Base-by-base conservation (phyloP, 495 filamentous ascomycete species). In the Hypoxylon crocopeplum region DNA sequence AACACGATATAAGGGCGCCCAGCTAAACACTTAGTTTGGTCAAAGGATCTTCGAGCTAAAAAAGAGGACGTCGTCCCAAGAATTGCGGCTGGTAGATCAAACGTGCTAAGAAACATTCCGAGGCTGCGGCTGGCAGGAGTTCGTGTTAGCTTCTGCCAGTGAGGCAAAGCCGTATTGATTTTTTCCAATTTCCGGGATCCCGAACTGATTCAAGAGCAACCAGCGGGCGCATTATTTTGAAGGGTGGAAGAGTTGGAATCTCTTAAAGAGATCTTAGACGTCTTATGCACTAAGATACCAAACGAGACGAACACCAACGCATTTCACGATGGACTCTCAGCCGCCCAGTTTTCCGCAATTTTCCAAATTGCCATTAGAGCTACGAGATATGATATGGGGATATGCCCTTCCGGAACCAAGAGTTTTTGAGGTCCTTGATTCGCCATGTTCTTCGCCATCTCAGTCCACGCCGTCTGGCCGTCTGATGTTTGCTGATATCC, bases 401-500 rank as follows among this genome's bases (percentile, higher is more conserved):
- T 77, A 72, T 52, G 72, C 77, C 2, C 67, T 80, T 25, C 77
- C 77, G 8, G 75, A 79, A 27, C 33, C 75, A 12, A 76, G 77
- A 40, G 75, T 78, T 7, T 80, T 76, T 62, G 77, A 80, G 50
- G 75, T 80, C 5, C 64, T 80, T 25, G 77, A 80, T 53, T 74
- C 76, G 2, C 77, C 77, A 22, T 71, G 71, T 44, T 71, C 77
- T 8, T 65, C 69, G 41, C 71, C 66, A 45, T 49, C 59, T 17
- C 74, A 73, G 40, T 72, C 72, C 7, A 70, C 71, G 7, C 69
- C 77, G 4, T 71, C 72, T 11, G 59, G 73, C 37, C 75, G 74
- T 32, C 49, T 80, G 16, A 78, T 78, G 75, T 80, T 80, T 52
- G 77, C 77, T 46, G 77, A 80, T 49, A 59, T 78, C 19, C 76